Evolutionary conservation across 2,329 filamentous ascomycete genomes (phyloP).

Genomic region (Sclerotiophoma versabilis): DNA sequence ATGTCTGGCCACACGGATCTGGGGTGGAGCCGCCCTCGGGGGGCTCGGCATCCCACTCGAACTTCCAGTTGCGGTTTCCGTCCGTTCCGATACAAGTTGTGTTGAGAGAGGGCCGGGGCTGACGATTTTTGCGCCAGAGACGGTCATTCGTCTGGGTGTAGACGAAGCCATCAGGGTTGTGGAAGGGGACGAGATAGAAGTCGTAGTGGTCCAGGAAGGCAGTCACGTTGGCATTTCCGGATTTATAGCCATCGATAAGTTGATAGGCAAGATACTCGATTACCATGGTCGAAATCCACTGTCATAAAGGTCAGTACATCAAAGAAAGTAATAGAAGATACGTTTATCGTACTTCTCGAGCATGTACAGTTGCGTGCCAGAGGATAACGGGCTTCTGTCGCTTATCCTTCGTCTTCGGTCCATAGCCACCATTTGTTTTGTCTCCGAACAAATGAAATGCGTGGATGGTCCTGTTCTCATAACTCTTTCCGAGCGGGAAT

Average conservation of each 20-base stretch:
- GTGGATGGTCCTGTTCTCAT: constrained; percentile 40
- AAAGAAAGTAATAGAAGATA: too few relatives aligned
- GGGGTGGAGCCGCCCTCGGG: constrained; percentile 34
- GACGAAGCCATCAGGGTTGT: constrained; percentile 45
- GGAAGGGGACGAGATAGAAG: constrained; percentile 44
- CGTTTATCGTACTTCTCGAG: constrained; percentile 52
- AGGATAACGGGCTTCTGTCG: constrained; percentile 41
- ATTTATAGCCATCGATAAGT: constrained; percentile 39
- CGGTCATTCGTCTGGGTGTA: constrained; percentile 45
- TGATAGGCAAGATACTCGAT: constrained; percentile 44
- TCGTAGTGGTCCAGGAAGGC: constrained; percentile 38
- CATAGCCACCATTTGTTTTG: constrained; percentile 21
- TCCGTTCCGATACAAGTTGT: constrained; percentile 42
- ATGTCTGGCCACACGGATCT: constrained; percentile 43
- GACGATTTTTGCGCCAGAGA: constrained; percentile 48
- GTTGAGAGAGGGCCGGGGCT: constrained; percentile 37
- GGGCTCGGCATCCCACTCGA: constrained; percentile 39
- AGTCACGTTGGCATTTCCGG: constrained; percentile 37
- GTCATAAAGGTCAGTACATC: neutral
- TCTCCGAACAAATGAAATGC: constrained; percentile 40
- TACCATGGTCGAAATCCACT: constrained; percentile 26
- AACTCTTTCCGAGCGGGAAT: constrained; percentile 38
- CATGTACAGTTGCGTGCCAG: constrained; percentile 45
- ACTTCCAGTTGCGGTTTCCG: constrained; percentile 48
- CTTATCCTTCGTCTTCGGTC: constrained; percentile 8